Base-by-base conservation (phyloP, 1,284 basidiomycete genomes). In the Phellopilus nigrolimitatus region DNA sequence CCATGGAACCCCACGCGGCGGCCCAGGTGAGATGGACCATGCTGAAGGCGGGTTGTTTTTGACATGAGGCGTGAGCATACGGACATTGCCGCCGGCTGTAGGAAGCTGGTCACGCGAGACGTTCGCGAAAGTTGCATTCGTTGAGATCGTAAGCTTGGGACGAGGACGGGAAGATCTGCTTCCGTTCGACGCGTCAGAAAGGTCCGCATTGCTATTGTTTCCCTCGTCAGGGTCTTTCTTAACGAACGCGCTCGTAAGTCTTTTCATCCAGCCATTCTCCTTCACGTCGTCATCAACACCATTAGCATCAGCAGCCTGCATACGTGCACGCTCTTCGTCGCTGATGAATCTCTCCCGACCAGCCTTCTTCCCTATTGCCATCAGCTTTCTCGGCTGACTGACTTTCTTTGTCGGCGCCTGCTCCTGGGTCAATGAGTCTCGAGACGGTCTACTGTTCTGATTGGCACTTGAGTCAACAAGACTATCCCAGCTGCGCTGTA, bases 401-500 rank as follows among this genome's bases (percentile, higher is more conserved):
- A 60, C 64, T 54, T 69, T 64, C 47, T 62, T 64, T 44, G 61
- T 49, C 1, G 53, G 12, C 22, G 43, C 25, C 17, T 49, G 46
- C n/a, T 46, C 36, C 8, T 13, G 12, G 2, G 47, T 31, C 22
- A 33, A 12, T 15, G 25, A 36, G 25, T 34, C 25, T 12, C 25
- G 28, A 43, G 28, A 25, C 10, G 62, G 54, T n/a, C 61, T 55
- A 13, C 60, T 66, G 21, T 71, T 34, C 22, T 40, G 47, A 25
- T 45, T 21, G 13, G 42, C 13, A 21, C 27, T 42, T 8, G 49
- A 63, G 39, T 68, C 71, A 54, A 78, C 69, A 59, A 77, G 71
- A 48, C 70, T 74, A 50, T 76, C 74, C 74, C 77, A 81, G 46
- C 71, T 73, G 59, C 69, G 71, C 57, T 70, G 68, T 22, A 67